Evolutionary conservation across 2,329 filamentous ascomycete species (phyloP).

Genomic region (Diaporthe destruens): DNA sequence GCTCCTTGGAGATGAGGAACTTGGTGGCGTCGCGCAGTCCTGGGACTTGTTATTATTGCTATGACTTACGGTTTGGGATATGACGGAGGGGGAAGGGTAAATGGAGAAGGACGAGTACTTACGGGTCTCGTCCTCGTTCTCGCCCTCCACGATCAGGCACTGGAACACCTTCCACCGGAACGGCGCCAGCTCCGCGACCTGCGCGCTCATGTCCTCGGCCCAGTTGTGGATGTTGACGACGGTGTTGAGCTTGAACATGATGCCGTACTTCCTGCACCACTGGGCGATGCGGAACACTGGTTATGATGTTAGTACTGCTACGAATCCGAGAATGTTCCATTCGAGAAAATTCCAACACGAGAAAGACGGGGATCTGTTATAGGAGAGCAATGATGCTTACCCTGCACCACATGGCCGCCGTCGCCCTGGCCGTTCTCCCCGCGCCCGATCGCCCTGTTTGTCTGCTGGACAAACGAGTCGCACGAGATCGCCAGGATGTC

Average conservation of each 20-base stretch:
- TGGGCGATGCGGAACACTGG: constrained; percentile 56
- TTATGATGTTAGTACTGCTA: too few relatives aligned
- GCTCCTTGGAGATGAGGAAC: constrained; percentile 60
- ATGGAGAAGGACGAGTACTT: neutral
- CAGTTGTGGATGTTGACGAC: constrained; percentile 64
- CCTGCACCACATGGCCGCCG: constrained; percentile 58
- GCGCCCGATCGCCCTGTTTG: constrained; percentile 63
- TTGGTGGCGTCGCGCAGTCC: constrained; percentile 54
- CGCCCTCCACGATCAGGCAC: constrained; percentile 62
- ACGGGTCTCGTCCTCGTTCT: constrained; percentile 61
- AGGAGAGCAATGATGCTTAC: too few relatives aligned
- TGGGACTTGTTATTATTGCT: neutral
- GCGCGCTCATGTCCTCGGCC: constrained; percentile 61
- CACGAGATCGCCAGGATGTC: constrained; percentile 68
- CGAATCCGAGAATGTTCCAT: too few relatives aligned
- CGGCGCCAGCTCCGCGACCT: constrained; percentile 56
- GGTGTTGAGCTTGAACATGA: constrained; percentile 71
- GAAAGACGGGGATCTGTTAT: too few relatives aligned
- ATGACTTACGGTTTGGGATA: neutral
- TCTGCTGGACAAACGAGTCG: constrained; percentile 64
- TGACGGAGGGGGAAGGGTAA: neutral
- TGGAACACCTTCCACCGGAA: constrained; percentile 70
- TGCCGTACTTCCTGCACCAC: constrained; percentile 60
- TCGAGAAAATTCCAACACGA: too few relatives aligned
- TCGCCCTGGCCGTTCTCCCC: constrained; percentile 51